phyloP scores from a whole-genome alignment of 208 protist species.

The Wallacemonas sp. region DNA sequence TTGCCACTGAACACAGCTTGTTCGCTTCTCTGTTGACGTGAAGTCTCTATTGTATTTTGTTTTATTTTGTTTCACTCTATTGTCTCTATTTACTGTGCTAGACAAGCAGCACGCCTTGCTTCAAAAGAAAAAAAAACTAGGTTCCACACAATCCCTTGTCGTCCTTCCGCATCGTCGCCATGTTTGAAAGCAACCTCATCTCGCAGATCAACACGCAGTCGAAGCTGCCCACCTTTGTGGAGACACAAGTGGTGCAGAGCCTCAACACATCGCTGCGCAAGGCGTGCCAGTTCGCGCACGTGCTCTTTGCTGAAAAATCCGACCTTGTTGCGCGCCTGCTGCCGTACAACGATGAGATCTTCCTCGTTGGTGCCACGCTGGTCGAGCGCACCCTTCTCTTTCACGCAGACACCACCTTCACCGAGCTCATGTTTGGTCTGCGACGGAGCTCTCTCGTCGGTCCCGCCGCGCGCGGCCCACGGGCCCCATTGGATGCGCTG shows the following conservation, averaged over 20 bases:
- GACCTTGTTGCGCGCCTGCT: slow-evolving; percentile 33
- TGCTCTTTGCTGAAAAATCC: slow-evolving; percentile 56
- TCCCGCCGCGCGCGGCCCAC: slow-evolving; percentile 3
- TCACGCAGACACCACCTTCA: slow-evolving; percentile 68
- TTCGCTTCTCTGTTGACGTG: no score
- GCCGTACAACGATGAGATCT: slow-evolving; percentile 75
- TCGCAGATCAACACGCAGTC: slow-evolving; percentile 74
- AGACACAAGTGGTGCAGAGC: slow-evolving; percentile 60
- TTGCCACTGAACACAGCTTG: no score
- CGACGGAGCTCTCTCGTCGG: slow-evolving; percentile 30
- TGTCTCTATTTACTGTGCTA: no score
- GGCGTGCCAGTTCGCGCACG: slow-evolving; percentile 65
- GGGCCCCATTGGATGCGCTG: neutral
- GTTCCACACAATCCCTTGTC: neutral
- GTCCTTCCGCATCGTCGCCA: slow-evolving; percentile 10
- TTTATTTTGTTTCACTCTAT: slow-evolving; percentile 17
- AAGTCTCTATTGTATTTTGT: slow-evolving; percentile 9
- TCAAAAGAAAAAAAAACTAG: slow-evolving; percentile 4
- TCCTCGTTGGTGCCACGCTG: slow-evolving; percentile 36
- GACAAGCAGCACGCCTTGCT: neutral
- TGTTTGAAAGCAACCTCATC: slow-evolving; percentile 82
- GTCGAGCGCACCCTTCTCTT: slow-evolving; percentile 65
- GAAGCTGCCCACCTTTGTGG: slow-evolving; percentile 75
- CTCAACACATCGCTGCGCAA: slow-evolving; percentile 55
- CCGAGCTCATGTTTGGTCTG: slow-evolving; percentile 79